A percentile compares a stretch with the other conserved stretches of the same genome.
phyloP scores from a whole-genome alignment of 2,329 filamentous ascomycete genomes.

The Epichloe brachyelytri region DNA sequence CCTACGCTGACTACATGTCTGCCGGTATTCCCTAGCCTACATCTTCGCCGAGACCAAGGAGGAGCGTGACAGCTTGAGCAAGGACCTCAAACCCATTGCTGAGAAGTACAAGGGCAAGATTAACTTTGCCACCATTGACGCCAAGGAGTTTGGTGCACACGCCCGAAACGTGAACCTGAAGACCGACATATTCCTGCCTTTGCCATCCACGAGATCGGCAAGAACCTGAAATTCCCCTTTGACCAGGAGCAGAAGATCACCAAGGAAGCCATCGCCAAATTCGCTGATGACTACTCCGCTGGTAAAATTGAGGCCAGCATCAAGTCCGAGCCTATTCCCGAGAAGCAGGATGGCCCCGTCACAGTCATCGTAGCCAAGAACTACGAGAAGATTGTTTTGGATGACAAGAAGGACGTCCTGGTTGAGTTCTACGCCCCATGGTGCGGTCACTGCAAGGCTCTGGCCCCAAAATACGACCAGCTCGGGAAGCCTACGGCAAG shows the following conservation, averaged over 20 bases:
- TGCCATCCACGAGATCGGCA: slow-evolving; percentile 87
- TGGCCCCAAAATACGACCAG: slow-evolving; percentile 94
- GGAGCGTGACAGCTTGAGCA: slow-evolving; percentile 69
- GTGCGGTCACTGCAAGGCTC: slow-evolving; percentile 99
- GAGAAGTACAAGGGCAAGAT: slow-evolving; percentile 86
- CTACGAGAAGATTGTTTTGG: slow-evolving; percentile 83
- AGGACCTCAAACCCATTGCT: slow-evolving; percentile 71
- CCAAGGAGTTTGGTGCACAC: slow-evolving; percentile 86
- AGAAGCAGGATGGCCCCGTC: slow-evolving; percentile 83
- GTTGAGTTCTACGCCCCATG: slow-evolving; percentile 98
- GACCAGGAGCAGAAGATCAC: slow-evolving; percentile 73
- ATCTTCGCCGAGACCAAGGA: slow-evolving; percentile 91
- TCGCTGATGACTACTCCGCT: slow-evolving; percentile 71
- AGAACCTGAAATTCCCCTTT: slow-evolving; percentile 96
- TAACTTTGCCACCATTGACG: slow-evolving; percentile 97
- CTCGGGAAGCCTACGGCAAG: slow-evolving; percentile 68
- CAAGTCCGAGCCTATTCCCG: slow-evolving; percentile 95
- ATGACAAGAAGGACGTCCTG: slow-evolving; percentile 92
- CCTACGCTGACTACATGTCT: slow-evolving; percentile 89
- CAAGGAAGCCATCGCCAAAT: slow-evolving; percentile 56
- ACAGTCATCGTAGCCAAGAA: slow-evolving; percentile 82
- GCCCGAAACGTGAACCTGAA: slow-evolving; percentile 95
- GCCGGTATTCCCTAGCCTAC: slow-evolving; percentile 84
- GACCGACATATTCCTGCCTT: slow-evolving; percentile 88
- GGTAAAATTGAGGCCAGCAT: slow-evolving; percentile 92